Conservation (phyloP, 2,329 filamentous ascomycete species). For the Phaeosphaeria sp. region DNA sequence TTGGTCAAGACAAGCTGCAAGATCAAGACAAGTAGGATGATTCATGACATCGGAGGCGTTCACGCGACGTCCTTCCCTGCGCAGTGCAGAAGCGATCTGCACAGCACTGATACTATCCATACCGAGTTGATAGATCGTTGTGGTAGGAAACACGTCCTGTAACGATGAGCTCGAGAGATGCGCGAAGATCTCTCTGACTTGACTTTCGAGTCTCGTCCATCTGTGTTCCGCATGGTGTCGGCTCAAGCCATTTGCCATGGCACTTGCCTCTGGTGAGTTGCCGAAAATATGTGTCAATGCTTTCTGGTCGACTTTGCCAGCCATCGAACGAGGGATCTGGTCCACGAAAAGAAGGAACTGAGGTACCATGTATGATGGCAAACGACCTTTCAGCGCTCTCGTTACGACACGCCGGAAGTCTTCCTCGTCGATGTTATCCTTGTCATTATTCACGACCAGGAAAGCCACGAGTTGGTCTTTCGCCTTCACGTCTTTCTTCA, state of each 20-base stretch:
- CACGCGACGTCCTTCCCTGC: constrained; percentile 64
- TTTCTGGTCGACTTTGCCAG: constrained; percentile 51
- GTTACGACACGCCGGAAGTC: constrained; percentile 29
- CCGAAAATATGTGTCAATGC: constrained; percentile 40
- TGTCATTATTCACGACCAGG: constrained; percentile 15
- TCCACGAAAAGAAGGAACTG: constrained; percentile 44
- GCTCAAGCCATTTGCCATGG: not conserved
- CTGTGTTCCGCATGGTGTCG: constrained; percentile 14
- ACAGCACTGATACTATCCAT: constrained; percentile 88
- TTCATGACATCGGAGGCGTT: constrained; percentile 79
- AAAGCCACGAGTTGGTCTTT: constrained; percentile 49
- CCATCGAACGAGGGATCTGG: constrained; percentile 45
- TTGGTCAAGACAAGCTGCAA: constrained; percentile 35
- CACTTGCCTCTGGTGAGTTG: constrained; percentile 13
- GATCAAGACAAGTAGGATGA: constrained; percentile 41
- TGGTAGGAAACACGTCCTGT: constrained; percentile 63
- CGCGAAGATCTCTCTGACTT: constrained; percentile 64
- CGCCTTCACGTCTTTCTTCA: constrained; percentile 29
- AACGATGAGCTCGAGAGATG: constrained; percentile 62
- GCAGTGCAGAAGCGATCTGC: constrained; percentile 75
- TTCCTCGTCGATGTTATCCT: constrained; percentile 8
- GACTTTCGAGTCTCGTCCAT: constrained; percentile 62
- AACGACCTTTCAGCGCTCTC: constrained; percentile 19
- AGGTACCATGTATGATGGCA: constrained; percentile 50
- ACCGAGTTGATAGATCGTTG: constrained; percentile 85